Conservation (phyloP, 192 early-diverging fungal species). For the Obelidium mucronatum region DNA sequence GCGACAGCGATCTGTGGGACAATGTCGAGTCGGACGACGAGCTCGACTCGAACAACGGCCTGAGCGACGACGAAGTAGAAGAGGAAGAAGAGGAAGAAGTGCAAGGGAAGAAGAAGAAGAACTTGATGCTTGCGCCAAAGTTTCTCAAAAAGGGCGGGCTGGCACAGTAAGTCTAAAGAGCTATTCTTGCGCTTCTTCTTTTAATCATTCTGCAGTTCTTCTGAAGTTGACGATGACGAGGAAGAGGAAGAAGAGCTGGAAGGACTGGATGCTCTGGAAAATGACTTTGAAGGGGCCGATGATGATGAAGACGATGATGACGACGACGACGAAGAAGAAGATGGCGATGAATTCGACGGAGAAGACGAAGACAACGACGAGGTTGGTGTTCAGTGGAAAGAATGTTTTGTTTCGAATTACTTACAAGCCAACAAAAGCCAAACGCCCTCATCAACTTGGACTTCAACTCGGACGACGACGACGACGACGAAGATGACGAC, state of each 20-base stretch:
- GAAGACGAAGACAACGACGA: conserved; percentile 33
- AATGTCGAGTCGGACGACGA: conserved; percentile 21
- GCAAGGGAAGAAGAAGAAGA: not conserved
- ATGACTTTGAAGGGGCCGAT: conserved; percentile 17
- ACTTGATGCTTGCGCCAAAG: conserved; percentile 21
- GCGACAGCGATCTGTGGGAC: conserved; percentile 24
- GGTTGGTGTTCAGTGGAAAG: conserved; percentile 30
- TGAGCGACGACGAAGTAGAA: conserved; percentile 19
- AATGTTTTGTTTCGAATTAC: not conserved
- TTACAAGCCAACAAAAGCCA: not conserved
- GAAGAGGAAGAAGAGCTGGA: conserved; percentile 16
- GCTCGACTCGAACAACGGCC: conserved; percentile 35
- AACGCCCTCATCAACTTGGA: conserved; percentile 42
- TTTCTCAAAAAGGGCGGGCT: conserved; percentile 3
- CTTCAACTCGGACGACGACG: conserved; percentile 43
- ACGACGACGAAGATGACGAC: conserved; percentile 60
- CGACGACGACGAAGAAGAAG: conserved; percentile 44
- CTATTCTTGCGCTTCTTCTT: not conserved
- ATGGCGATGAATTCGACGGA: conserved; percentile 48
- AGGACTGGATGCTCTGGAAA: not conserved
- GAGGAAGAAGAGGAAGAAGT: not conserved
- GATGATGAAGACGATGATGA: conserved; percentile 34
- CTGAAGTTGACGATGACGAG: conserved; percentile 12
- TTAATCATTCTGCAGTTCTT: not conserved
- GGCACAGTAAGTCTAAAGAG: not conserved